Conservation (phyloP, 352 stramenopile genomes). For the Globisporangium parvum region DNA sequence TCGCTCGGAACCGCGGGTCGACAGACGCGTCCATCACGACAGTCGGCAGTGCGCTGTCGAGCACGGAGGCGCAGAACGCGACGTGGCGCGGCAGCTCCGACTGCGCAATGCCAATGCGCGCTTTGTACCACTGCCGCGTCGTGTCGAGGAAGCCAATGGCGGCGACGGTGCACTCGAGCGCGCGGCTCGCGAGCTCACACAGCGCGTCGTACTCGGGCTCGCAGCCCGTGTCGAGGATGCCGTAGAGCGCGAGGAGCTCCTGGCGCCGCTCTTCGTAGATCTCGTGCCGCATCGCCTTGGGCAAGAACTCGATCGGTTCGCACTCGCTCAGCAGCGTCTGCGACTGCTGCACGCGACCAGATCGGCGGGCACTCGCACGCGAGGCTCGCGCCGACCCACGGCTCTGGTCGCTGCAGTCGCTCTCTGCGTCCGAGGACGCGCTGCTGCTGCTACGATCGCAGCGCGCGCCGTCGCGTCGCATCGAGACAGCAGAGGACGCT, state of each 20-base stretch:
- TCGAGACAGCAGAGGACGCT: conserved; percentile 15
- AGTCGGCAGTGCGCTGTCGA: conserved; percentile 41
- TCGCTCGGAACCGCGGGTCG: conserved; percentile 82
- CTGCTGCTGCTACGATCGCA: conserved; percentile 16
- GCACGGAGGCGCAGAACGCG: conserved; percentile 55
- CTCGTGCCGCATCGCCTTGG: conserved; percentile 32
- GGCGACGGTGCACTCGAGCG: conserved; percentile 51
- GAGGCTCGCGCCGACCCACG: neutral
- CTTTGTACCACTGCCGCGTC: conserved; percentile 66
- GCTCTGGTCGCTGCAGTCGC: conserved; percentile 15
- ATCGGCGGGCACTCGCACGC: neutral
- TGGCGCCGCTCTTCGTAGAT: conserved; percentile 41
- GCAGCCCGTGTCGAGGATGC: conserved; percentile 31
- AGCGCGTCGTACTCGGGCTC: conserved; percentile 70
- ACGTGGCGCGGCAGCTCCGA: conserved; percentile 51
- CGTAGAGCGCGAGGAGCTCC: conserved; percentile 36
- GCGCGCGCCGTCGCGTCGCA: conserved; percentile 26
- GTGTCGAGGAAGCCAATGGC: conserved; percentile 63
- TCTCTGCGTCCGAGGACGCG: conserved; percentile 12
- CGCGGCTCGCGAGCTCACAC: conserved; percentile 59
- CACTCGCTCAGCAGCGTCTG: no score
- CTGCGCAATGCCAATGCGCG: conserved; percentile 64
- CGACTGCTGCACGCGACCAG: no score
- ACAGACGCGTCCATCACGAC: conserved; percentile 78
- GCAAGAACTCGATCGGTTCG: conserved; percentile 37